A percentile compares a stretch with the other conserved stretches of the same genome.
phyloP scores from a whole-genome alignment of 345 rosid genomes.

The Limnanthes douglasii region DNA sequence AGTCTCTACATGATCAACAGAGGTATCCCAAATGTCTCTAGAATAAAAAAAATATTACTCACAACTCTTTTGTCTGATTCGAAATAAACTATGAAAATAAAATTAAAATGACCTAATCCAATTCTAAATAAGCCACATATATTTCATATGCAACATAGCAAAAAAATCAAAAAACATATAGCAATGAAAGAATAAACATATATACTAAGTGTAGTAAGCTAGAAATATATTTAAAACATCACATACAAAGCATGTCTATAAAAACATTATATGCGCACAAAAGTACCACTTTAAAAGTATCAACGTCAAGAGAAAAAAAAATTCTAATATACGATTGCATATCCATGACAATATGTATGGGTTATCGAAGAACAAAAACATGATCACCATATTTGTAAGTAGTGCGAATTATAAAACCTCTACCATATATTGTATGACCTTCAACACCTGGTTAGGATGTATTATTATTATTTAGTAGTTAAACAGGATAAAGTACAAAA shows the following conservation, averaged over 20 bases:
- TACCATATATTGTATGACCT: constrained; percentile 91
- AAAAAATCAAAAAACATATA: constrained; percentile 61
- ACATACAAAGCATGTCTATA: constrained; percentile 2
- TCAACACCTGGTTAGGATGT: constrained; percentile 40
- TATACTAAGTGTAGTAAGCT: constrained; percentile 8
- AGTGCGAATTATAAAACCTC: constrained; percentile 73
- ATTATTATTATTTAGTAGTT: constrained; percentile 8
- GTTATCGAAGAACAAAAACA: constrained; percentile 60
- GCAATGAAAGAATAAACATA: constrained; percentile 29
- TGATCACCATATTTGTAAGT: constrained; percentile 59
- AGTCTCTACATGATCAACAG: too few relatives aligned
- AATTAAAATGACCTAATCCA: not conserved
- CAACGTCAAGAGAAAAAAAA: constrained; percentile 28
- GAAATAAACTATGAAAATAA: constrained; percentile 7
- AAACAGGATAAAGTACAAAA: constrained; percentile 8
- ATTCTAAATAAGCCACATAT: constrained; percentile 6
- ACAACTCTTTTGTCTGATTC: constrained; percentile 31
- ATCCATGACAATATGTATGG: constrained; percentile 61
- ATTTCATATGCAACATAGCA: constrained; percentile 20
- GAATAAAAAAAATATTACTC: constrained; percentile 23
- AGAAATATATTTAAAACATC: constrained; percentile 3
- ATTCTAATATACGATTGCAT: constrained; percentile 28
- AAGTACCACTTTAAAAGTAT: constrained; percentile 54
- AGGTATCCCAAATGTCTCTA: not conserved
- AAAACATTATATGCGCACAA: constrained; percentile 11